Evolutionary conservation across 208 protist genomes (phyloP), one percentile per base, ranked within the genome.

Genomic region (Tritrichomonas foetus): DNA sequence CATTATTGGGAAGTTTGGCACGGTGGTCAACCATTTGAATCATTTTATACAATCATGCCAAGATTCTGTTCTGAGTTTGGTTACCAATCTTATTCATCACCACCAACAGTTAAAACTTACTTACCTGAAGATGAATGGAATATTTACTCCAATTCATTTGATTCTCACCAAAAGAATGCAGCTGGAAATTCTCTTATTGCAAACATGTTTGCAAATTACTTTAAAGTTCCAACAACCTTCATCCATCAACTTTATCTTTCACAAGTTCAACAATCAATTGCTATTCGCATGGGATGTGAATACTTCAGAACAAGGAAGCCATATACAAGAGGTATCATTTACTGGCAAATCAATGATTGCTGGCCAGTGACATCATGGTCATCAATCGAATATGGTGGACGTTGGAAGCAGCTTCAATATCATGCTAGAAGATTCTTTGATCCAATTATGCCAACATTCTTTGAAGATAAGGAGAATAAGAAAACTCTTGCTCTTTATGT

Each of bases 1-100:
- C 78, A 89, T 39, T 89, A 89, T 89, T 89, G 78, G 78, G 78
- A 89, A 89, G 78, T 89, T 53, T 89, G 78, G 78, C 78, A 89
- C 39, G 78, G 78, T 14, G 47, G 47, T 20, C 33, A 89, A 50
- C 44, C 44, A 16, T 57, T 89, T 57, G 30, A 30, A 36, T 44
- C 41, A 0, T 89, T 53, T 39, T 61, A 53, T 44, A 33, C 33
- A 61, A 33, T 89, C n/a, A 89, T 39, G 5, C 78, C 78, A 39
- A 41, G 78, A 39, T 89, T 89, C 30, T 89, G 78, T 30, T 89
- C 78, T 39, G 78, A 89, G 27, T 89, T 89, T 39, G 78, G 78
- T 36, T 89, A 53, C n/a, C 78, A 89, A 57, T 44, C n/a, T 57
- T 89, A 89, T 61, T 47, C 78, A 57, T 89, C 78, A 22, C 30